Evolutionary conservation across 2,329 filamentous ascomycete genomes (phyloP).

Genomic region (Trichoderma sp.): DNA sequence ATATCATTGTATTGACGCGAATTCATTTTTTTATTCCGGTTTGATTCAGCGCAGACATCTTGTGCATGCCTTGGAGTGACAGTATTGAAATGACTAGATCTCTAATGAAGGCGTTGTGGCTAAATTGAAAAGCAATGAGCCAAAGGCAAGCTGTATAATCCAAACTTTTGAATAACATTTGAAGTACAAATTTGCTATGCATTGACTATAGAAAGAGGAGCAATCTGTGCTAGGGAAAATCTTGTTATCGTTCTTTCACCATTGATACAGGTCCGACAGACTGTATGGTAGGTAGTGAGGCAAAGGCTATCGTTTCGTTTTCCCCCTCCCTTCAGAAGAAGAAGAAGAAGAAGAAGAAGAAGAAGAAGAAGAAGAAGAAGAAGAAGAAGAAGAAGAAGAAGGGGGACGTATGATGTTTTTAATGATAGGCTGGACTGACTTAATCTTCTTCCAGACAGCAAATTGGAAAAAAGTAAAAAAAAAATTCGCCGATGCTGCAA

Average conservation of each 20-base stretch:
- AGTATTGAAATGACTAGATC: neutral
- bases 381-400: neutral
- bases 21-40: neutral
- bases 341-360: neutral
- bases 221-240: neutral
- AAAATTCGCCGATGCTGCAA: too few species aligned
- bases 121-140: neutral
- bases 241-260: neutral
- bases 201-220: neutral
- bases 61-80: neutral
- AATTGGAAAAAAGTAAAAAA: neutral
- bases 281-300: neutral
- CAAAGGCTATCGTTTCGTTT: neutral
- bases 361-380: neutral
- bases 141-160: neutral
- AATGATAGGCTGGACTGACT: neutral
- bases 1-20: neutral
- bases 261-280: neutral
- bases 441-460: neutral
- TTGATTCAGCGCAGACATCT: neutral
- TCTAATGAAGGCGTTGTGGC: neutral
- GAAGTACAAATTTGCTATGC: neutral
- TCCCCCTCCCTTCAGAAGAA: neutral
- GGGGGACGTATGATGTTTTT: neutral
- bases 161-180: neutral